Evolutionary conservation across 352 stramenopile genomes (phyloP), one percentile per base, ranked within the genome.

Genomic region (Phytophthora capsici): DNA sequence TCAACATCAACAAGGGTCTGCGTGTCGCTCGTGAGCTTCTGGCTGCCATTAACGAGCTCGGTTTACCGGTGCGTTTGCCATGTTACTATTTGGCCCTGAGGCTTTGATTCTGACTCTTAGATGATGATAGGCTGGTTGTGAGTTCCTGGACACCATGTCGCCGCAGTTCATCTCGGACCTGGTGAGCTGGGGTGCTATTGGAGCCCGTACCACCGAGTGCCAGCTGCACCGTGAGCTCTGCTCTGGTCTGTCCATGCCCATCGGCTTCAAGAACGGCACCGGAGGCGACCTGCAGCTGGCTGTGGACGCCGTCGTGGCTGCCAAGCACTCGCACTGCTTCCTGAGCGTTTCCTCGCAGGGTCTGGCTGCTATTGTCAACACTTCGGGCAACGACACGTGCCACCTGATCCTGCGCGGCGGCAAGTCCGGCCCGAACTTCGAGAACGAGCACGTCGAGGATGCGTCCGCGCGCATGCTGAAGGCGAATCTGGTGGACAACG

Each of bases 181-280:
- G 40, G 86, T 97, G 38, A 93, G 82, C 66, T 97, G 89, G 89
- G 89, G 89, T 22, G 89, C 88, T 25, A 97, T 97, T n/a, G 89
- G 89, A n/a, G 89, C 89, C 7, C 84, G 89, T 49, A 97, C 89
- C 25, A 97, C 89, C 63, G 89, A 97, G 75, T 95, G 86, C 57
- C 89, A 97, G 67, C 63, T 97, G 49, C 89, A 97, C 69, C 88
- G 89, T 38, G 89, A 97, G 65, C 85, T 97, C 50, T 94, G 88
- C 57, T 96, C 87, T 26, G 89, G 89, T 44, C 72, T 97, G 4
- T 96, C 87, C 30, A 96, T 95, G 87, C 88, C 89, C 12, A 91
- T 97, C n/a, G 89, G 89, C 63, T 97, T 97, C 74, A 97, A 97
- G 76, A 97, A 97, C 68, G 89, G 88, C 73, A 96, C 89, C 50